Evolutionary conservation across 1,139 yeast genomes (phyloP).

Genomic region (Nematodospora anomalae): DNA sequence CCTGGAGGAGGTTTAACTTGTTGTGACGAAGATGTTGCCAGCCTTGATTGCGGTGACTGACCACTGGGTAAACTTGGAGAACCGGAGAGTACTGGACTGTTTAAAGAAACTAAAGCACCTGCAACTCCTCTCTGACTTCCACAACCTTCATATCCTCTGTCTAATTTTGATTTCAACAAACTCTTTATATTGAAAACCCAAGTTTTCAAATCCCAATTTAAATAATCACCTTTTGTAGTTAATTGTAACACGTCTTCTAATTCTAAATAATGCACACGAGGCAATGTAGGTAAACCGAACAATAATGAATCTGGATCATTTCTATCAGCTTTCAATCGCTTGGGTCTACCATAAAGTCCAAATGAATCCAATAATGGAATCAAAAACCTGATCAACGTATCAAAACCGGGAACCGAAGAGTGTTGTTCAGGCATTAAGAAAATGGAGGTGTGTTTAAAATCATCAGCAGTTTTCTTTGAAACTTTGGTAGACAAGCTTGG

Average conservation of each 20-base stretch:
- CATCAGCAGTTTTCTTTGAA: conserved; percentile 46
- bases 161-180: conserved; percentile 61
- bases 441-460: conserved; percentile 74
- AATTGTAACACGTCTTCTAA: conserved; percentile 30
- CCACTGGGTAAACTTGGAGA: conserved; percentile 10
- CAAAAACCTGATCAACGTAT: conserved; percentile 83
- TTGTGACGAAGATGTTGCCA: conserved; percentile 5
- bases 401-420: conserved; percentile 91
- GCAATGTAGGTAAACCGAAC: conserved; percentile 90
- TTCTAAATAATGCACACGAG: conserved; percentile 76
- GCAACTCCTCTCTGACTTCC: conserved; percentile 65
- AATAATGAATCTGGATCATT: conserved; percentile 73
- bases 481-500: conserved; percentile 37
- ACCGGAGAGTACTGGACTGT: conserved; percentile 24
- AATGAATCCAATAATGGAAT: conserved; percentile 86
- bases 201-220: conserved; percentile 62
- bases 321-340: conserved; percentile 84
- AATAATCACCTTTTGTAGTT: conserved; percentile 22
- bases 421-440: conserved; percentile 95
- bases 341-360: conserved; percentile 88
- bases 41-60: conserved; percentile 2
- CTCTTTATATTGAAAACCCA: conserved; percentile 72
- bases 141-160: conserved; percentile 80
- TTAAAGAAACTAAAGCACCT: conserved; percentile 56
- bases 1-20: conserved; percentile 9